phyloP scores from a whole-genome alignment of 768 basidiomycete species.

The Vararia minispora region DNA sequence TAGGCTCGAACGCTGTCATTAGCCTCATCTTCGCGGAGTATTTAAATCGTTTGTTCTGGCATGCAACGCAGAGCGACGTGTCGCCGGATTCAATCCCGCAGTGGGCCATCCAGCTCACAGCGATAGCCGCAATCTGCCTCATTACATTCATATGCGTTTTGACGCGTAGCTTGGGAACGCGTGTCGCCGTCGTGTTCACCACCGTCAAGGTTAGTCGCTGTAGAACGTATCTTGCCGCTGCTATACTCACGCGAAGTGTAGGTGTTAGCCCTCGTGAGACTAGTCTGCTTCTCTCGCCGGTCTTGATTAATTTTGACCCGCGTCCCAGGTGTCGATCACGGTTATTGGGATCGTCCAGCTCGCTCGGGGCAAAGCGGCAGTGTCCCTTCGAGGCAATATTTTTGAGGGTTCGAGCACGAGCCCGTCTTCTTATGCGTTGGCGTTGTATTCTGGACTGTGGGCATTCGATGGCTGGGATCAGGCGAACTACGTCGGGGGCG shows the following conservation, averaged over 20 bases:
- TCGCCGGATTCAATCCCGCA: conserved; percentile 75
- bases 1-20: conserved; percentile 74
- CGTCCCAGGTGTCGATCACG: conserved; percentile 53
- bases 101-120: conserved; percentile 88
- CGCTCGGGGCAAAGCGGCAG: conserved; percentile 55
- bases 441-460: conserved; percentile 91
- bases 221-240: not conserved
- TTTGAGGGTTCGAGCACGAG: conserved; percentile 68
- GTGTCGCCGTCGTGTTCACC: conserved; percentile 82
- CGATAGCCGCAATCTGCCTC: conserved; percentile 54
- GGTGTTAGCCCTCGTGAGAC: conserved; percentile 56
- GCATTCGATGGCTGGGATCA: conserved; percentile 97
- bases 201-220: conserved; percentile 58
- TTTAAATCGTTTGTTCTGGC: conserved; percentile 80
- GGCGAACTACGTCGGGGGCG: conserved; percentile 84
- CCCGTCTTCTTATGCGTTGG: conserved; percentile 83
- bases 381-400: conserved; percentile 53
- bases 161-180: conserved; percentile 66
- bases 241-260: conserved; percentile 17
- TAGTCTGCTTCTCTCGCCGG: not conserved
- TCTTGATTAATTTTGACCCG: not conserved
- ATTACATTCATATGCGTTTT: conserved; percentile 74
- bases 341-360: conserved; percentile 73
- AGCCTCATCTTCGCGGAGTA: conserved; percentile 90
- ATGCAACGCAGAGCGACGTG: conserved; percentile 55